Base-by-base conservation (phyloP, 345 rosid genomes). In the Acer yangbiense region DNA sequence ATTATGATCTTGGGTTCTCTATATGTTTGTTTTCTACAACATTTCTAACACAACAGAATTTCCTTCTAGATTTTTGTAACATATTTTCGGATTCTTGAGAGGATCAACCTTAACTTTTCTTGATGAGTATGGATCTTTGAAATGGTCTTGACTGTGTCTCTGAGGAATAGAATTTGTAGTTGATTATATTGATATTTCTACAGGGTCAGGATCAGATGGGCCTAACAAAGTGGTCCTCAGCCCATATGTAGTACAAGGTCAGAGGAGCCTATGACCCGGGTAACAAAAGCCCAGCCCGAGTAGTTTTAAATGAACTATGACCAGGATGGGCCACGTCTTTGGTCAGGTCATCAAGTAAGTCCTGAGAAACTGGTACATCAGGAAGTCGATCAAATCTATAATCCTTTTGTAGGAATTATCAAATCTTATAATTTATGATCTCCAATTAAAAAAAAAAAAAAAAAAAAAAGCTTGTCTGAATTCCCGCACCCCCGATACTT, bases 1-100 rank as follows among this genome's bases (percentile, higher is more conserved):
- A 23, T 73, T 58, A 23, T 75, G 69, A 32, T 32, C 27, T 17
- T 76, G 6, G 64, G 71, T 77, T 72, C 74, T 68, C 21, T 85
- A 7, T 68, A 67, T 76, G 32, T 76, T 68, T 76, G 29, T 46
- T 18, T 83, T 32, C 65, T 73, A 52, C 70, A 35, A 35, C 39
- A 35, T 35, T 35, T 35, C 39, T 35, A 35, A 35, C 74, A 52
- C 20, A 43, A 57, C 48, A 57, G 73, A 75, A 32, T 50, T 14
- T 50, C 65, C 43, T 50, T 23, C 20, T 50, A 74, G 76, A 71
- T 75, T 43, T 20, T 69, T 80, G 73, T 65, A 39, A 57, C 57
- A 7, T 68, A 35, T 35, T 17, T 64, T 21, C 57, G 41, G 52
- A 3, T 25, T 55, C 11, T 6, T 68, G 39, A 4, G 39, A 35